A percentile compares a stretch with the other conserved stretches of the same genome.
These are phyloP conservation scores for Calonectria crousiana DNA, from an alignment of 2,329 filamentous ascomycete species.

Conservation along the genomic window DNA sequence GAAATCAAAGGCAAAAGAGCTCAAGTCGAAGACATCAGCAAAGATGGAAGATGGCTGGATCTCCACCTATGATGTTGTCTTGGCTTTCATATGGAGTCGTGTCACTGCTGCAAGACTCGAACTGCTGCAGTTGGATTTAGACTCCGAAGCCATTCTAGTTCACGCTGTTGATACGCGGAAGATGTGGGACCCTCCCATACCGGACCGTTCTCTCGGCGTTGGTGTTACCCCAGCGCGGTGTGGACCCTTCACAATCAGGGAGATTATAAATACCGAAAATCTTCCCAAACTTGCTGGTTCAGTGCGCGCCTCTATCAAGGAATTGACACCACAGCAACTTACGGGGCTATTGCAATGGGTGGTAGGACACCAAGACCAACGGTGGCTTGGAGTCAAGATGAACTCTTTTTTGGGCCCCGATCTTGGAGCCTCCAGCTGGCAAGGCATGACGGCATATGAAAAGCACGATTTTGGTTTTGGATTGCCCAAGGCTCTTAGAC, in stretches of 20 bases:
- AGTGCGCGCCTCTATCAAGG: slow-evolving; percentile 20
- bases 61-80: slow-evolving; percentile 29
- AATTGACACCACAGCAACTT: slow-evolving; percentile 14
- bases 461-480: slow-evolving; percentile 30
- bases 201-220: slow-evolving; percentile 24
- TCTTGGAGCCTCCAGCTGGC: slow-evolving; percentile 24
- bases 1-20: neutral
- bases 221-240: slow-evolving; percentile 11
- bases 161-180: slow-evolving; percentile 30
- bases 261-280: slow-evolving; percentile 9
- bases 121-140: slow-evolving; percentile 16
- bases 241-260: neutral
- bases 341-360: slow-evolving; percentile 15
- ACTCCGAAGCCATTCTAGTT: slow-evolving; percentile 23
- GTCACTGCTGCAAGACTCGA: slow-evolving; percentile 19
- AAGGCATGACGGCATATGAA: slow-evolving; percentile 22
- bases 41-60: slow-evolving; percentile 14
- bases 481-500: slow-evolving; percentile 12
- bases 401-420: slow-evolving; percentile 13
- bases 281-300: neutral
- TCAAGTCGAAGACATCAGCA: slow-evolving; percentile 17
- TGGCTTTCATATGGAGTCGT: slow-evolving; percentile 28
- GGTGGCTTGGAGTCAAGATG: slow-evolving; percentile 15
- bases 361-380: neutral
- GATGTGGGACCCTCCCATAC: neutral